Evolutionary conservation across 148 eudicot species (phyloP), one percentile per base, ranked within the genome.

Genomic region (Cornus suecica): DNA sequence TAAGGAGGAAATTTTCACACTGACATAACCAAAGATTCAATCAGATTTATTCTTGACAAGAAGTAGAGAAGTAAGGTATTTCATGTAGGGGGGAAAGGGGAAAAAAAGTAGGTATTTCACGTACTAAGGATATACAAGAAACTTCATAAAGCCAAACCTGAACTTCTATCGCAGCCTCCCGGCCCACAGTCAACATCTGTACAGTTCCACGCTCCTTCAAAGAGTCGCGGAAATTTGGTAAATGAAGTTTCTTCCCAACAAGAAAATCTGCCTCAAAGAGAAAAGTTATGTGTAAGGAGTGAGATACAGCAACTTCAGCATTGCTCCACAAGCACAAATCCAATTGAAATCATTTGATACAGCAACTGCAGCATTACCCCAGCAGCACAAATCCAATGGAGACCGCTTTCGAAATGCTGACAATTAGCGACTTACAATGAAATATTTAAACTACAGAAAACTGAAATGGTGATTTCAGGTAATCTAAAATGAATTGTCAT

Each of bases 111-210:
- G 24, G 54, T 6, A 29, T 45, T 73, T 37, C 26, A 70, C 63
- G 45, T 63, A 48, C 9, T 54, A 27, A 9, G 54, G 29, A 65
- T 66, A 58, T 7, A 27, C 31, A 42, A 5, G 29, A 69, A 52
- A 58, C 4, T 32, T 56, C 54, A 9, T 24, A 62, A 74, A 80
- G 67, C 66, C 86, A 68, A 83, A 94, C 99, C 97, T 94, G 99
- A 80, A 94, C 88, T 77, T 94, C 99, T 76, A 94, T 79, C 29
- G 97, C 97, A 84, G 99, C 99, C 80, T 94, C 99, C 79, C 99
- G 92, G 25, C 99, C 90, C 61, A 94, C 88, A 20, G 99, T 94
- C 88, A 94, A 80, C 97, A 92, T 90, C 77, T 91, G 96, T 76
- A 92, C 89, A 16, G 94, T 90, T 85, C 99, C 99, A 82, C 91